Base-by-base conservation (phyloP, 306 rosid genomes). In the Medicago lupulina region DNA sequence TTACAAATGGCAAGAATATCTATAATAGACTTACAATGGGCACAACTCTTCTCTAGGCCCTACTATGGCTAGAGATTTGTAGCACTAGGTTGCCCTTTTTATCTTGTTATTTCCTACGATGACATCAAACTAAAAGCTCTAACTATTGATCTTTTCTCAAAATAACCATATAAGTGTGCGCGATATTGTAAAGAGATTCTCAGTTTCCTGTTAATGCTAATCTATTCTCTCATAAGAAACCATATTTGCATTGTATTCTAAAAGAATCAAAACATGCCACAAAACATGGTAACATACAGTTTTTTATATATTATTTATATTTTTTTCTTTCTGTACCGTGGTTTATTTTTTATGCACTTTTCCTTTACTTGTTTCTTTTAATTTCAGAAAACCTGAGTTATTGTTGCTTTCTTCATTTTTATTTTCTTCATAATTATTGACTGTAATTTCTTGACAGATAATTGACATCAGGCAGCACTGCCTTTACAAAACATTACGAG, bases 401-500 rank as follows among this genome's bases (percentile, higher is more conserved):
- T 44, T 39, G 19, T 41, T 70, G 55, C 64, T 49, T 39, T 19
- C 44, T 57, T 18, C 74, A 18, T 44, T 73, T 78, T 78, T 36
- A 18, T 79, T 75, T 74, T 61, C 62, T 76, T 74, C 7, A 23
- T 34, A 34, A 4, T 66, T 70, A 75, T 81, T 85, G 61, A 76
- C 76, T 73, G 70, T 51, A 58, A 78, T 57, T 74, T 68, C 81
- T 64, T 86, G 81, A 86, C 97, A 94, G 98, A 87, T 94, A 81
- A 90, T 94, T 86, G 98, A 94, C 80, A 86, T 88, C 80, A 85
- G 66, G 58, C 91, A 94, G 83, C 81, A 91, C 39, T 85, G 93
- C 86, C 81, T 90, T 36, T 90, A 91, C 81, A 94, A 91, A 88
- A 91, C 98, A 41, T 83, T 94, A 76, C 88, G 97, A 79, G 80